Percentiles rank a stretch among this genome's conserved stretches.
Evolutionary conservation across 2,329 filamentous ascomycete genomes (phyloP).

Genomic region (Fusarium siculi): DNA sequence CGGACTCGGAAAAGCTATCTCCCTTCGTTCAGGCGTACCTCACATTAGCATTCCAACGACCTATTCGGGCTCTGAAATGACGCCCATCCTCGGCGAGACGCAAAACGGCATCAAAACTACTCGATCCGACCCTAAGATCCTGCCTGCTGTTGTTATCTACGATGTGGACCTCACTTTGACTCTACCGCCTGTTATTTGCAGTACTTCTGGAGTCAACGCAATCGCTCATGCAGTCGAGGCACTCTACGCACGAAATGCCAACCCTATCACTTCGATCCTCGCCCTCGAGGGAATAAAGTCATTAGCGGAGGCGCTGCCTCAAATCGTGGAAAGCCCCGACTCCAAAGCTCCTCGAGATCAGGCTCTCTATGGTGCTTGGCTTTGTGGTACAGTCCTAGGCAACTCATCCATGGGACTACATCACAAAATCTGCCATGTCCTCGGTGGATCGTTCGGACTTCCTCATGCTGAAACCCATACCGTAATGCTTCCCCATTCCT

Average conservation of each 20-base stretch:
- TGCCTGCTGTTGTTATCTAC: not conserved
- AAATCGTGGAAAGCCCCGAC: not conserved
- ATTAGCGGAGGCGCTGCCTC: not conserved
- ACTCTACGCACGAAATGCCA: not conserved
- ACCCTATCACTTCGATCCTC: not conserved
- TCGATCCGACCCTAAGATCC: not conserved
- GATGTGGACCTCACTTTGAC: not conserved
- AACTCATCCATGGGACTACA: not conserved
- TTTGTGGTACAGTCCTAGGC: not conserved
- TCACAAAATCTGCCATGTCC: not conserved
- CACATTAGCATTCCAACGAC: not conserved
- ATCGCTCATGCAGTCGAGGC: not conserved
- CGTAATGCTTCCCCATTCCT: not conserved
- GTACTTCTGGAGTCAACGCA: not conserved
- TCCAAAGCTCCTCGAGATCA: not conserved
- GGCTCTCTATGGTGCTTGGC: not conserved
- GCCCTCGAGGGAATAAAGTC: not conserved
- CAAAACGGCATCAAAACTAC: not conserved
- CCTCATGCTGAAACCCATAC: not conserved
- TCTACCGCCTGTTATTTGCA: not conserved
- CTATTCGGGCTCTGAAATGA: not conserved
- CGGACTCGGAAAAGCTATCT: not conserved
- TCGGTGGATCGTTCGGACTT: not conserved
- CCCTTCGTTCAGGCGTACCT: fast-evolving
- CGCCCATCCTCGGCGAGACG: not conserved